Evolutionary conservation across 352 stramenopile species (phyloP).

Genomic region (Phytopythium litorale): DNA sequence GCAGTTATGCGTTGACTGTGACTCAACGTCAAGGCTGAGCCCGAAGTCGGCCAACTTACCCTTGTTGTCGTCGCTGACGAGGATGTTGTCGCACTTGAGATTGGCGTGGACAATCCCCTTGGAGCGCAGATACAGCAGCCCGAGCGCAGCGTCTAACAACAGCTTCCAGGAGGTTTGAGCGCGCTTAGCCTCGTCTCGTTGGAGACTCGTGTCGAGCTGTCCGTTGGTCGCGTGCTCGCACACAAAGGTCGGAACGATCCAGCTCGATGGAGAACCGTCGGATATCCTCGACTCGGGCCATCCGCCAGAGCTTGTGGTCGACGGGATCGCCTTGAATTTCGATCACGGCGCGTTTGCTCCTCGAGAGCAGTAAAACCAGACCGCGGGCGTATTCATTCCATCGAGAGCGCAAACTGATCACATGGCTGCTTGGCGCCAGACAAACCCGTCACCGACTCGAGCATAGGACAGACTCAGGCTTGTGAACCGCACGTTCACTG

Average conservation of each 20-base stretch:
- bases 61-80: conserved; percentile 9
- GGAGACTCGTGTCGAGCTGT: background rate
- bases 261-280: too few relatives aligned
- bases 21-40: conserved; percentile 5
- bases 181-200: background rate
- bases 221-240: conserved; percentile 15
- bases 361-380: too few relatives aligned
- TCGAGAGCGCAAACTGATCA: too few relatives aligned
- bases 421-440: too few relatives aligned
- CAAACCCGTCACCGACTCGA: too few relatives aligned
- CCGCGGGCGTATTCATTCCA: too few relatives aligned
- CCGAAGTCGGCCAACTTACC: conserved; percentile 19
- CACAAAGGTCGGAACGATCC: conserved; percentile 19
- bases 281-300: too few relatives aligned
- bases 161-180: conserved; percentile 8
- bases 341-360: too few relatives aligned
- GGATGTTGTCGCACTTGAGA: conserved; percentile 27
- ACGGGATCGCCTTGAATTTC: too few relatives aligned
- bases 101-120: conserved; percentile 17
- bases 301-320: background rate
- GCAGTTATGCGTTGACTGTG: background rate
- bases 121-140: conserved; percentile 15
- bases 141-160: conserved; percentile 17
- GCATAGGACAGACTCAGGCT: too few relatives aligned
- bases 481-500: too few relatives aligned